Base-by-base conservation (phyloP, 2,329 filamentous ascomycete species). In the Hypomyces rosellus region DNA sequence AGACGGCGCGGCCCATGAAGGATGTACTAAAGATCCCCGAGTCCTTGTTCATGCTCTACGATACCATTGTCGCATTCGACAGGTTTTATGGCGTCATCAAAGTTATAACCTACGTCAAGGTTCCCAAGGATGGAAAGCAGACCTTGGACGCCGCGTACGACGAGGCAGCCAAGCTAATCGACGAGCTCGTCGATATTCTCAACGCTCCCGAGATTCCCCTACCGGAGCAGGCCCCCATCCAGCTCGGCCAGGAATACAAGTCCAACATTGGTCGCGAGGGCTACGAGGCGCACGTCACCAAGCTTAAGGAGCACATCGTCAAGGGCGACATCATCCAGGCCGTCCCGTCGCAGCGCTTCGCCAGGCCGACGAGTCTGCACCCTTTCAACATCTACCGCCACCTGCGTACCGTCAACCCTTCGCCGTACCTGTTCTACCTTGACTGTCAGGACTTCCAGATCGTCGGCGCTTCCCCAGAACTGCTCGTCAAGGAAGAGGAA, bases 311-410 rank as follows among this genome's bases (percentile, higher is more conserved):
- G 69, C 92, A 97, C 74, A 97, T 99, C 60, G 79, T 82, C 60
- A 79, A 81, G 55, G 93, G 93, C 59, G 90, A 97, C 74, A 97
- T 99, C 65, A 97, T 99, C 71, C 93, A 99, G 69, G 89, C 90
- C 1, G 93, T 99, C 14, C 93, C 93, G 2, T 96, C 90, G 39
- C 93, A 99, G 71, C 84, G 93, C 47, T 88, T 97, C 64, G 85
- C 91, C 7, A 82, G 92, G 25, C 91, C 91, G 13, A 99, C 93
- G 3, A 84, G 82, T 50, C 76, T 99, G 40, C 93, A 99, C 68
- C 92, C 93, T 0, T 99, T 97, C 78, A 99, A 97, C 74, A 88
- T 99, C 62, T 99, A 97, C 76, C 84, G 92, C 49, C 89, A 96
- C 66, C 79, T 99, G 36, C 88, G 93, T 55, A 96, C 89, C n/a